Evolutionary conservation across 2,329 filamentous ascomycete species (phyloP).

Genomic region (Endoconidiophora polonica): DNA sequence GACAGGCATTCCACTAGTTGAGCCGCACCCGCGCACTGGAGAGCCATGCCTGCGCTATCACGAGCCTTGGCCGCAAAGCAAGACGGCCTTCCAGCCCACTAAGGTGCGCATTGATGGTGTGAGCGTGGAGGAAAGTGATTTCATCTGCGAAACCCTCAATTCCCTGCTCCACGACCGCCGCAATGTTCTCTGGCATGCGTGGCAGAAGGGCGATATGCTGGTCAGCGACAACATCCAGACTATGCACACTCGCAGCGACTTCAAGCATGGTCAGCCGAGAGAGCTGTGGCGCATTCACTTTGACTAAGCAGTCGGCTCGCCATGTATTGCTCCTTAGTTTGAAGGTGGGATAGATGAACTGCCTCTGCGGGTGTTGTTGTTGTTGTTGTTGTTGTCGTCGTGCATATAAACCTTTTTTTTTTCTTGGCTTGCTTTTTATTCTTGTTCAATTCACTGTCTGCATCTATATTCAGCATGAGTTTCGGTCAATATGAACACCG

Average conservation of each 20-base stretch:
- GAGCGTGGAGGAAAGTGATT: conserved; percentile 18
- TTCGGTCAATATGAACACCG: no score
- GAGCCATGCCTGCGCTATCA: conserved; percentile 36
- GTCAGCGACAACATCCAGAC: conserved; percentile 34
- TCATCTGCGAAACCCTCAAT: conserved; percentile 20
- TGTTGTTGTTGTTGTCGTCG: no score
- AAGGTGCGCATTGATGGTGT: conserved; percentile 26
- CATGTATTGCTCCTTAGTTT: no score
- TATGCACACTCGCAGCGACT: conserved; percentile 33
- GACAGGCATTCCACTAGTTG: conserved; percentile 27
- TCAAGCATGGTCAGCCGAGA: conserved; percentile 25
- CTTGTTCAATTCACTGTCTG: no score
- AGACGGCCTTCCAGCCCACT: conserved; percentile 33
- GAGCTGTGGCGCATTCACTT: conserved; percentile 36
- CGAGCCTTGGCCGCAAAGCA: conserved; percentile 35
- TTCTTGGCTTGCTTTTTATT: no score
- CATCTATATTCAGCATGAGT: no score
- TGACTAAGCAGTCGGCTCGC: conserved; percentile 13
- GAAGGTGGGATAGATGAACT: no score
- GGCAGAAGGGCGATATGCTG: conserved; percentile 38
- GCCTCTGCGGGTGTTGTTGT: no score
- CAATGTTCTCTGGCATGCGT: conserved; percentile 32
- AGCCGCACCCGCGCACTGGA: conserved; percentile 28
- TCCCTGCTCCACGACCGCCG: conserved; percentile 31
- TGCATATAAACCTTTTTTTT: no score